Base-by-base conservation (phyloP, 169 alveolate species). In the Plasmodium coatneyi region DNA sequence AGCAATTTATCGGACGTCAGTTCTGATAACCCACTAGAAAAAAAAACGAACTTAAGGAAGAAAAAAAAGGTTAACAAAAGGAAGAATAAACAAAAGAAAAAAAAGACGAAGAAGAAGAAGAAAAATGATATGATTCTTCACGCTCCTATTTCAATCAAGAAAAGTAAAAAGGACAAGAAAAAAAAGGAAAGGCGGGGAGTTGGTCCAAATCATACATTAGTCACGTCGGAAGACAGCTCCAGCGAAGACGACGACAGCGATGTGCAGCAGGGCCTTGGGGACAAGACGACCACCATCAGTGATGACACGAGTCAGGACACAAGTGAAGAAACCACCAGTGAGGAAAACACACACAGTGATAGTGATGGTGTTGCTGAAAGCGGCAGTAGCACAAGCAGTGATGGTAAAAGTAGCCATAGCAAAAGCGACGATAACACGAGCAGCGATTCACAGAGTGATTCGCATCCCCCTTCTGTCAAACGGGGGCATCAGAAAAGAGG, bases 31-130 rank as follows among this genome's bases (percentile, higher is more conserved):
- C 28, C 28, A 1, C 28, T 39, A 12, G 22, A 82, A 52, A 32
- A 49, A 30, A 30, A 60, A 39, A 19, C 25, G 56, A 19, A 4
- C 10, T 32, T 7, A 82, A 56, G 71, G 9, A 82, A n/a, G 79
- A 41, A 12, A 12, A 66, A 66, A 2, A 66, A 66, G 30, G 76
- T 22, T 66, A 66, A 66, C 6, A 66, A 25, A 79, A 10, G 43
- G 72, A 79, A n/a, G 34, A 12, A 60, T 52, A 36, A 36, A 83
- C 52, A 66, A 25, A 66, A 66, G 70, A 41, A 34, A 46, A 16
- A 49, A 46, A 82, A 83, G 71, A 83, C 22, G 79, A 74, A 32
- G 34, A 86, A 76, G 43, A 74, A 86, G 25, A 76, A 46, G 54
- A 84, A 52, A 84, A 86, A 32, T n/a, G 30, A 25, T 41, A 28